Evolutionary conservation across 148 eudicot genomes (phyloP).

Genomic region (Nyssa sinensis): DNA sequence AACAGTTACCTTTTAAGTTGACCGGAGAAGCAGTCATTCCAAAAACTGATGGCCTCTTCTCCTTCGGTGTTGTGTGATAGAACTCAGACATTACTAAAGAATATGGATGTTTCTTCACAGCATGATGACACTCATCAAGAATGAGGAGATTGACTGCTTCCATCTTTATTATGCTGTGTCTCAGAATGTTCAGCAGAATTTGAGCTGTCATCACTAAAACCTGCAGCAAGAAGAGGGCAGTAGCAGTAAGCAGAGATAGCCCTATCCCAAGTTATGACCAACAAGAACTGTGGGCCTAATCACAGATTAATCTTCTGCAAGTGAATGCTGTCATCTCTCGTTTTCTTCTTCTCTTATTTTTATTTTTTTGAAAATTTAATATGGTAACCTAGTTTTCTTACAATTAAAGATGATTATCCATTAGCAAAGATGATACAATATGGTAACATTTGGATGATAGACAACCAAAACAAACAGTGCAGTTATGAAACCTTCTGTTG

Average conservation of each 20-base stretch:
- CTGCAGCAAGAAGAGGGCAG: conserved; percentile 44
- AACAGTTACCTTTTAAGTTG: conserved; percentile 79
- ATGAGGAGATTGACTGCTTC: conserved; percentile 86
- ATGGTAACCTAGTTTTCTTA: too few species aligned
- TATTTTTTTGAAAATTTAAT: not conserved
- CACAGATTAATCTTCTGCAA: not conserved
- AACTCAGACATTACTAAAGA: conserved; percentile 98
- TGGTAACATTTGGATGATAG: too few species aligned
- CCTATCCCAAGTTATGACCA: not conserved
- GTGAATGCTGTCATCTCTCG: not conserved
- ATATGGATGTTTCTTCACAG: conserved; percentile 99
- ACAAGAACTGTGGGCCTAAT: not conserved
- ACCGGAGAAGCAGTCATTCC: conserved; percentile 99
- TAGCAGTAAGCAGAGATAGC: not conserved
- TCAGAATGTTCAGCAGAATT: conserved; percentile 89
- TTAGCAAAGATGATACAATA: too few species aligned
- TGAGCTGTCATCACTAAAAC: conserved; percentile 99
- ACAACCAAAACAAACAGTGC: too few species aligned
- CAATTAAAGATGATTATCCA: too few species aligned
- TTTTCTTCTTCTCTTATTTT: not conserved
- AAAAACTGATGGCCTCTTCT: conserved; percentile 89
- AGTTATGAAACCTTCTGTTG: too few species aligned
- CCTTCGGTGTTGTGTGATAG: conserved; percentile 93
- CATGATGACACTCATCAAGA: conserved; percentile 99
- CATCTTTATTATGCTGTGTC: conserved; percentile 98